These are phyloP conservation scores for Xylariaceae sp. DNA, from an alignment of 2,329 filamentous ascomycete species.

Conservation along the genomic window DNA sequence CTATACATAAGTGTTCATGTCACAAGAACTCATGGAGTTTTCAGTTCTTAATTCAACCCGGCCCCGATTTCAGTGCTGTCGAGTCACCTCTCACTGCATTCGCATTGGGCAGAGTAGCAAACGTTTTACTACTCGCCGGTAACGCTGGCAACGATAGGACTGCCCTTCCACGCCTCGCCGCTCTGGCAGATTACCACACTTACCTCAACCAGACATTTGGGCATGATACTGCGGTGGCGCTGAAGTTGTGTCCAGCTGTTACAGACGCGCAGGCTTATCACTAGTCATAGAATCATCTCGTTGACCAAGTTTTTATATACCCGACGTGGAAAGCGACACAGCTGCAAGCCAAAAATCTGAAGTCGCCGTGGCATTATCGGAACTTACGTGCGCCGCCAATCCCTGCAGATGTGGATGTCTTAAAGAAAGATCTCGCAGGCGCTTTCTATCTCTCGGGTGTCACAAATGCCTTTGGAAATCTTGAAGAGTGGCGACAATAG, in stretches of 20 bases:
- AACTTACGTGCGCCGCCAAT: slow-evolving; percentile 11
- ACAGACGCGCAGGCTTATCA: slow-evolving; percentile 7
- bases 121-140: too few relatives aligned
- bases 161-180: slow-evolving; percentile 7
- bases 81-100: slow-evolving; percentile 8
- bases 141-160: slow-evolving; percentile 7
- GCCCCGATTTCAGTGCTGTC: too few relatives aligned
- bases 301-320: slow-evolving; percentile 11
- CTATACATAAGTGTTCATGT: too few relatives aligned
- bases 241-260: slow-evolving; percentile 8
- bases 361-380: slow-evolving; percentile 13
- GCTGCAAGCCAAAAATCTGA: slow-evolving; percentile 4
- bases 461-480: slow-evolving; percentile 12
- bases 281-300: slow-evolving; percentile 9
- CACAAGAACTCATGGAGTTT: too few relatives aligned
- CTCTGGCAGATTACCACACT: slow-evolving; percentile 1
- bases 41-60: too few relatives aligned
- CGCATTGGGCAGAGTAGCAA: too few relatives aligned
- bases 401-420: slow-evolving; percentile 4
- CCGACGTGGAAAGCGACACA: slow-evolving; percentile 13
- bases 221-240: slow-evolving; percentile 4
- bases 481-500: slow-evolving; percentile 14
- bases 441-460: slow-evolving; percentile 12
- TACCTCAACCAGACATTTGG: slow-evolving; percentile 6
- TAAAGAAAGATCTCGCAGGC: slow-evolving; percentile 10